phyloP scores from a whole-genome alignment of 768 basidiomycete genomes.

The Boletus huronensis region DNA sequence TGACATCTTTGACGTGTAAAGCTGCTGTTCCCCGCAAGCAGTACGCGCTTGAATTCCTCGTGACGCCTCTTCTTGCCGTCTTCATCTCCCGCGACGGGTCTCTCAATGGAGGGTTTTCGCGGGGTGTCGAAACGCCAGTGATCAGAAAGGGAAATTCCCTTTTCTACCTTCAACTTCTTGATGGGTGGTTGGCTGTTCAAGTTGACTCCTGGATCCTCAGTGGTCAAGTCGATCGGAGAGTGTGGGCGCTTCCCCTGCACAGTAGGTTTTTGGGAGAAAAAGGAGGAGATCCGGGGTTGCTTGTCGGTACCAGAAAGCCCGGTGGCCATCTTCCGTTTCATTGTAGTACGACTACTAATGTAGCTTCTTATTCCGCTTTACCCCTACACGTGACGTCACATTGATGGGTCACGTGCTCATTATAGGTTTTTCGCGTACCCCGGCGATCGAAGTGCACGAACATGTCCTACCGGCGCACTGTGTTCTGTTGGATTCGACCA shows the following conservation, averaged over 20 bases:
- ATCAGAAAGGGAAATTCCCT: conserved; percentile 26
- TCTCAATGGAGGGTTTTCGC: background rate
- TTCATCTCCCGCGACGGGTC: conserved; percentile 22
- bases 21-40: conserved; percentile 45
- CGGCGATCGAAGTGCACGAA: background rate
- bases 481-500: conserved; percentile 4
- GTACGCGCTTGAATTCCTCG: conserved; percentile 51
- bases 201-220: conserved; percentile 35
- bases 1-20: conserved; percentile 26
- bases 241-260: conserved; percentile 30
- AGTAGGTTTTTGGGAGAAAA: conserved; percentile 32
- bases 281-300: conserved; percentile 42
- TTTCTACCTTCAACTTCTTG: conserved; percentile 29
- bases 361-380: background rate
- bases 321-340: conserved; percentile 17
- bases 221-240: conserved; percentile 51
- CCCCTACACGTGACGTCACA: conserved; percentile 24
- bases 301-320: conserved; percentile 3
- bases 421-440: conserved; percentile 1
- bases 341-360: background rate
- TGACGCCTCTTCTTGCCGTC: conserved; percentile 45
- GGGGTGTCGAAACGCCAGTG: conserved; percentile 46
- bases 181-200: conserved; percentile 24
- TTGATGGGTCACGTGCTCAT: conserved; percentile 22
- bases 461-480: conserved; percentile 12